A percentile compares a stretch with the other conserved stretches of the same genome.
Evolutionary conservation across 2,329 filamentous ascomycete species (phyloP).

Genomic region (Fusarium robinianum): DNA sequence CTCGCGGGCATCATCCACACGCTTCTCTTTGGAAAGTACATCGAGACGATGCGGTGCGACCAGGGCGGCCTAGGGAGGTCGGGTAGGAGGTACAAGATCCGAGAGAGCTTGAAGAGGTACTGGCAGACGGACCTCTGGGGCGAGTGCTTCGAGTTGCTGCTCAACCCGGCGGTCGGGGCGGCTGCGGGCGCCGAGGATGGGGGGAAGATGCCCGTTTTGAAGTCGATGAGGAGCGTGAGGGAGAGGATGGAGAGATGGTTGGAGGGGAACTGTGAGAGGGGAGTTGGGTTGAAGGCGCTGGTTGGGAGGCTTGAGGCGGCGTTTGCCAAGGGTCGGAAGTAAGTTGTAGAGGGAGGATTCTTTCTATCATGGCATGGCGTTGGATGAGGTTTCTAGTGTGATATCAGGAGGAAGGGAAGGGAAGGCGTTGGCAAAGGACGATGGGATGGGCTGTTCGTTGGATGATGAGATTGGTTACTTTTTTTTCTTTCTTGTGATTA

Average conservation of each 20-base stretch:
- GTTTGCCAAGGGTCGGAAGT: constrained; percentile 46
- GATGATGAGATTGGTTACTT: not conserved
- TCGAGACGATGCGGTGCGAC: constrained; percentile 72
- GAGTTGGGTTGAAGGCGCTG: constrained; percentile 71
- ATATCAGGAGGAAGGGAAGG: constrained; percentile 5
- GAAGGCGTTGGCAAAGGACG: constrained; percentile 6
- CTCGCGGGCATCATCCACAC: constrained; percentile 86
- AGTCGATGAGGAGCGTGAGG: constrained; percentile 69
- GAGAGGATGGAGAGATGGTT: constrained; percentile 86
- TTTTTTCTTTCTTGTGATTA: not conserved
- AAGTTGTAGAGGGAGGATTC: constrained; percentile 3
- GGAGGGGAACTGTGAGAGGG: constrained; percentile 79
- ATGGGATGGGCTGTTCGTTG: not conserved
- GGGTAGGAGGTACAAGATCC: constrained; percentile 74
- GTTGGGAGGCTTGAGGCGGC: constrained; percentile 66
- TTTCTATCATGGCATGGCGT: constrained; percentile 25
- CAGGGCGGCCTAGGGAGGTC: constrained; percentile 59
- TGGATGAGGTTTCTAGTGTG: constrained; percentile 6
- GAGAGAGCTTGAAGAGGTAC: constrained; percentile 87
- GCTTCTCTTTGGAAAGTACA: constrained; percentile 92
- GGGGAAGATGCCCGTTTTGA: constrained; percentile 71
- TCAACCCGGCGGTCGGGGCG: constrained; percentile 77
- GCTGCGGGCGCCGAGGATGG: constrained; percentile 67
- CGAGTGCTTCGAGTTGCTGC: constrained; percentile 78
- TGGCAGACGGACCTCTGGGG: constrained; percentile 95